phyloP scores from a whole-genome alignment of 257 asterid species.

The Plantago major region DNA sequence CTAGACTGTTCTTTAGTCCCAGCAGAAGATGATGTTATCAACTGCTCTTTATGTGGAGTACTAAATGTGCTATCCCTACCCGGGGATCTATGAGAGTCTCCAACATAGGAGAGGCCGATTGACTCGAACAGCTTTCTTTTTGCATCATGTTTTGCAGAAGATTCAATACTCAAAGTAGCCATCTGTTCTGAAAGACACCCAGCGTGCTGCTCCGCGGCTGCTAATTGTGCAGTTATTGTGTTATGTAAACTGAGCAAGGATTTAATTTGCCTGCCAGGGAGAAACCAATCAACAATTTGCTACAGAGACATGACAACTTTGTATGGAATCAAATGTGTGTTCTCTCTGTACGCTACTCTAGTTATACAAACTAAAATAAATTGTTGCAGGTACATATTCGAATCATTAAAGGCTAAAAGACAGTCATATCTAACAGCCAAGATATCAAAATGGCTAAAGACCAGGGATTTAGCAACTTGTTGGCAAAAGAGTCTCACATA shows the following conservation, averaged over 20 bases:
- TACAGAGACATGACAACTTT: background rate
- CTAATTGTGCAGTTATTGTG: slow-evolving; percentile 69
- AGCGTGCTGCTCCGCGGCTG: slow-evolving; percentile 86
- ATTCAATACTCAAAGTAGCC: slow-evolving; percentile 61
- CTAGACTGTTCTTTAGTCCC: slow-evolving; percentile 40
- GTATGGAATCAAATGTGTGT: background rate
- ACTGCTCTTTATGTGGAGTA: slow-evolving; percentile 37
- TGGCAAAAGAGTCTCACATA: background rate
- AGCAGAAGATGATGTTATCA: slow-evolving; percentile 30
- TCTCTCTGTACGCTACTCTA: background rate
- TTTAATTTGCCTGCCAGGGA: slow-evolving; percentile 59
- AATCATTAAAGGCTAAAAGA: background rate
- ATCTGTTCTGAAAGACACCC: slow-evolving; percentile 78
- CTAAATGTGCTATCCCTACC: slow-evolving; percentile 35
- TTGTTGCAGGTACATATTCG: too few species aligned
- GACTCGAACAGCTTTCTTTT: slow-evolving; percentile 82
- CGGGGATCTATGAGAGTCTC: slow-evolving; percentile 40
- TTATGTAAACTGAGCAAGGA: slow-evolving; percentile 61
- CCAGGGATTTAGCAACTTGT: background rate
- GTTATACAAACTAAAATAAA: background rate
- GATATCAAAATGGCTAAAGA: background rate
- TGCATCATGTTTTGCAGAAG: slow-evolving; percentile 48
- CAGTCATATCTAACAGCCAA: background rate
- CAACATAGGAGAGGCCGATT: slow-evolving; percentile 65
- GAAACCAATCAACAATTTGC: slow-evolving; percentile 3